A percentile compares a stretch with the other conserved stretches of the same genome.
These are phyloP conservation scores for Daldinia concentrica DNA, from an alignment of 495 filamentous ascomycete genomes.

Conservation along the genomic window DNA sequence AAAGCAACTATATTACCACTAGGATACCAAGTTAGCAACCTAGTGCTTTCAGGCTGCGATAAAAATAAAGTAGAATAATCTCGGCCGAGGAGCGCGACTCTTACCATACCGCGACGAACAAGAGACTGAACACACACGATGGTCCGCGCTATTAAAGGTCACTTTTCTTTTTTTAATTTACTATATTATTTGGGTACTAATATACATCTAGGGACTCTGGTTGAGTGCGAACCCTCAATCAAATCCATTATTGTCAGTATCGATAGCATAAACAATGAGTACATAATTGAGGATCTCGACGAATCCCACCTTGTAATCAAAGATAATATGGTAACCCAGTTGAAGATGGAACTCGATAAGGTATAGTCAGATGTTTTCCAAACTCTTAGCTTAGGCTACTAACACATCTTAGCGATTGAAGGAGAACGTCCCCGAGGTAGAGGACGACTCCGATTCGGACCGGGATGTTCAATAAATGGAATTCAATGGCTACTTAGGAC, in stretches of 20 bases:
- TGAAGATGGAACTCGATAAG: constrained; percentile 70
- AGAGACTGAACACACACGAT: constrained; percentile 6
- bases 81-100: not conserved
- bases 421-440: constrained; percentile 55
- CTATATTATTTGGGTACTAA: constrained; percentile 15
- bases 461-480: constrained; percentile 35
- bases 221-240: constrained; percentile 75
- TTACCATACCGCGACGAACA: not conserved
- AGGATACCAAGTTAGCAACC: not conserved
- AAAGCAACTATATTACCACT: not conserved
- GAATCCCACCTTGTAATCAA: constrained; percentile 78
- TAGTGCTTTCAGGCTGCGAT: not conserved
- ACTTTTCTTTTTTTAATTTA: not conserved
- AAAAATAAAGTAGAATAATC: not conserved
- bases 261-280: constrained; percentile 62
- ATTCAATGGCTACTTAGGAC: not conserved
- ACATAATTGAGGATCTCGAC: constrained; percentile 75
- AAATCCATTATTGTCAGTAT: constrained; percentile 69
- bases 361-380: constrained; percentile 37
- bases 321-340: constrained; percentile 69
- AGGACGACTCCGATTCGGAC: constrained; percentile 51
- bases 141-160: constrained; percentile 41
- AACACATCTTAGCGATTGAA: constrained; percentile 48
- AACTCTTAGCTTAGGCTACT: constrained; percentile 1
- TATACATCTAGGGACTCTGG: constrained; percentile 66